These are phyloP conservation scores for Phyllosticta ampelicida DNA, from an alignment of 2,329 filamentous ascomycete genomes.

Conservation along the genomic window DNA sequence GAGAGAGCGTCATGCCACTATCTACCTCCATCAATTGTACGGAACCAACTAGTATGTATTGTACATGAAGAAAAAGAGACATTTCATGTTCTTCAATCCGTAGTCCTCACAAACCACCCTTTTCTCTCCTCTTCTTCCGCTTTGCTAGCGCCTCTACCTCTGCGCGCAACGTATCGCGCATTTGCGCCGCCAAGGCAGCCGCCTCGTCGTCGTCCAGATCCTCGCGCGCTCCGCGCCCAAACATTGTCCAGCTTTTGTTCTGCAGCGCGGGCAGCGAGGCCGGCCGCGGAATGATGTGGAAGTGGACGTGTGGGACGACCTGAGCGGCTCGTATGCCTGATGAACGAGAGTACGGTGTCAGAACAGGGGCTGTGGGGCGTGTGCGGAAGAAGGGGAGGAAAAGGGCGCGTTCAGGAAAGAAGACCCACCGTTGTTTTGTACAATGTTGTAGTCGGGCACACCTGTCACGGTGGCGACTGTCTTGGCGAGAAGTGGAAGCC, in stretches of 20 bases:
- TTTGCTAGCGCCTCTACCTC: constrained; percentile 22
- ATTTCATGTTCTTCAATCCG: background rate
- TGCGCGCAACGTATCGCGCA: constrained; percentile 29
- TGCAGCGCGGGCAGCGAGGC: constrained; percentile 40
- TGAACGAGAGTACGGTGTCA: background rate
- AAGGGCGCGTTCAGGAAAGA: background rate
- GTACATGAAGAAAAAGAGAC: background rate
- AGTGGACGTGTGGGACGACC: constrained; percentile 88
- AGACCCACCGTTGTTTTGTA: constrained; percentile 74
- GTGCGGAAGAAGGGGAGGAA: background rate
- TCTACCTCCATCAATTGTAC: background rate
- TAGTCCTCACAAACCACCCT: background rate
- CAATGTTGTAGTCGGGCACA: constrained; percentile 83
- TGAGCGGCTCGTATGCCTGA: constrained; percentile 72
- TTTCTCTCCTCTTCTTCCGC: background rate
- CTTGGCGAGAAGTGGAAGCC: constrained; percentile 60
- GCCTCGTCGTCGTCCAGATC: constrained; percentile 71
- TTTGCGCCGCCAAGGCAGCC: constrained; percentile 44
- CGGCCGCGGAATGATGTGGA: constrained; percentile 83
- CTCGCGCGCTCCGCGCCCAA: constrained; percentile 60
- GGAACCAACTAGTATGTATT: background rate
- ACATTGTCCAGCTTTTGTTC: constrained; percentile 67
- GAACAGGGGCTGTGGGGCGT: background rate
- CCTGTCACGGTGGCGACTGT: constrained; percentile 60
- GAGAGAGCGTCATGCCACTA: background rate